These are phyloP conservation scores for Bipolaris victoriae DNA, from an alignment of 2,329 filamentous ascomycete species.

Conservation along the genomic window DNA sequence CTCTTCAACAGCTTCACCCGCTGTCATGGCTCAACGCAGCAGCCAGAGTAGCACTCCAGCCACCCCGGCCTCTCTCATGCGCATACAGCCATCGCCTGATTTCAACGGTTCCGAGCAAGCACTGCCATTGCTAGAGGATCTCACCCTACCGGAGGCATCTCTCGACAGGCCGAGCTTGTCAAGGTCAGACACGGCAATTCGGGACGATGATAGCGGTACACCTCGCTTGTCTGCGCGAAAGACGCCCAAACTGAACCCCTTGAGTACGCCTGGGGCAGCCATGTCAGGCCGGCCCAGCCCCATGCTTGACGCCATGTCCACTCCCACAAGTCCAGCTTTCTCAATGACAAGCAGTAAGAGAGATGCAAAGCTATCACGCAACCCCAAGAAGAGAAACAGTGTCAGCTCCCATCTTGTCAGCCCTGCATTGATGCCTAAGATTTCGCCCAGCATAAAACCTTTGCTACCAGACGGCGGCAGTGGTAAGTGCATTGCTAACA, in stretches of 20 bases:
- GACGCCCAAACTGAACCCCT: conserved; percentile 68
- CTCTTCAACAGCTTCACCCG: conserved; percentile 71
- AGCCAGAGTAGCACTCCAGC: conserved; percentile 54
- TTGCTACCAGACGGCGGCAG: conserved; percentile 70
- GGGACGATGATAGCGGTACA: conserved; percentile 59
- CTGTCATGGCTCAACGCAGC: conserved; percentile 60
- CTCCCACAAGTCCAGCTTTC: conserved; percentile 54
- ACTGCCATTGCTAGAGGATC: conserved; percentile 61
- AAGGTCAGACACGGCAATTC: conserved; percentile 58
- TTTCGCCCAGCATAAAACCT: conserved; percentile 94
- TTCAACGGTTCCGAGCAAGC: conserved; percentile 32
- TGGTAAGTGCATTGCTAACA: conserved; percentile 51
- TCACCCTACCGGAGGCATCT: conserved; percentile 73
- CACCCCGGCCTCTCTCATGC: conserved; percentile 87
- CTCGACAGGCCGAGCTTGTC: conserved; percentile 57
- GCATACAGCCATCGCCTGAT: conserved; percentile 49
- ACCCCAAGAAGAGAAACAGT: conserved; percentile 61
- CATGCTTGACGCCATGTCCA: conserved; percentile 59
- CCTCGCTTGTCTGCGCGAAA: conserved; percentile 68
- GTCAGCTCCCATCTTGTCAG: conserved; percentile 71
- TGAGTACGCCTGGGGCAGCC: conserved; percentile 54
- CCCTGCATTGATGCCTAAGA: conserved; percentile 83
- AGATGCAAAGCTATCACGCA: conserved; percentile 37
- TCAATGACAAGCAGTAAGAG: conserved; percentile 37
- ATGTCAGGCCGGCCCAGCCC: conserved; percentile 54